Evolutionary conservation across 148 eudicot species (phyloP), one percentile per base, ranked within the genome.

Genomic region (Salicornia ramosissima): DNA sequence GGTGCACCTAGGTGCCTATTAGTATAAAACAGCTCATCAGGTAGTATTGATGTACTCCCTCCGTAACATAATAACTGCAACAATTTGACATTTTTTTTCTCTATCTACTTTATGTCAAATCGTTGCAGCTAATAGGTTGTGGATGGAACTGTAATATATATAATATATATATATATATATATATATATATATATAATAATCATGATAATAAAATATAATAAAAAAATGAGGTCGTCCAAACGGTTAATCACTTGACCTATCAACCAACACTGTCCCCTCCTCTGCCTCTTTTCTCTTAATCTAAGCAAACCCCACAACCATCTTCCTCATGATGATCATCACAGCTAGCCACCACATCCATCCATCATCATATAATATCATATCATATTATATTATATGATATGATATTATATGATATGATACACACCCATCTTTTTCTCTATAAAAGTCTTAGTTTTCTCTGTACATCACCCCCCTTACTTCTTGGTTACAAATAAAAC

Each of bases 181-280:
- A n/a, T n/a, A n/a, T n/a, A n/a, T n/a, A n/a, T n/a, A n/a, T n/a
- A n/a, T n/a, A n/a, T n/a, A n/a, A n/a, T n/a, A n/a, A n/a, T n/a
- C n/a, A n/a, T n/a, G n/a, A n/a, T n/a, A n/a, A n/a, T n/a, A n/a
- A n/a, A n/a, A n/a, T n/a, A n/a, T n/a, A n/a, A 36, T 36, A 36
- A 36, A 12, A 46, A 46, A 46, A 13, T 72, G 67, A 50, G 68
- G 73, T 68, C 63, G 74, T 84, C 81, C 74, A 82, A 80, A 82
- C 86, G 84, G 86, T 82, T 82, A 74, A 74, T 68, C 75, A 83
- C 86, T 85, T 83, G 88, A 82, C 86, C 86, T 76, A 78, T 82
- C 86, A 85, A 82, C 88, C 79, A 85, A 82, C 86, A 46, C 69
- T 71, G 75, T 71, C 84, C 71, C 80, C 77, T 53, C 58, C 70